phyloP scores from a whole-genome alignment of 2,329 filamentous ascomycete genomes.

The Botrytis cinerea region DNA sequence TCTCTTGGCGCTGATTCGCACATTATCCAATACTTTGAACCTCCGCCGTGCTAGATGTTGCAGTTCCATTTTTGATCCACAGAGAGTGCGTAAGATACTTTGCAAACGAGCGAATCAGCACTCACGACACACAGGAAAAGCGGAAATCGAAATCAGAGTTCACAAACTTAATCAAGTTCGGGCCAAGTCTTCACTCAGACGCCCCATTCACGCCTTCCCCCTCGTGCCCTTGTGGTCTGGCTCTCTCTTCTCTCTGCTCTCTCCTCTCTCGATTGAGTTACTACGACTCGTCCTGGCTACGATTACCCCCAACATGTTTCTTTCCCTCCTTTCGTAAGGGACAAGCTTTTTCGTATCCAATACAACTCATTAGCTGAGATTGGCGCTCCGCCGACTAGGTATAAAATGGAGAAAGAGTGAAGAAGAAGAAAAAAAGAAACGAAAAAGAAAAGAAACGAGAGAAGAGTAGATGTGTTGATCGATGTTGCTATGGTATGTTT shows the following conservation, averaged over 20 bases:
- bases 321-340: neutral
- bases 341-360: neutral
- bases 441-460: neutral
- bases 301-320: neutral
- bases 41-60: neutral
- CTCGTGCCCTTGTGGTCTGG: neutral
- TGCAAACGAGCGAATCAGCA: neutral
- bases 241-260: neutral
- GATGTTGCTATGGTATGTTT: neutral
- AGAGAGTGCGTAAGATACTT: slow-evolving; percentile 4
- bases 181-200: neutral
- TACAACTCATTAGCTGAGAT: neutral
- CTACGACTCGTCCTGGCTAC: neutral
- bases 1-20: neutral
- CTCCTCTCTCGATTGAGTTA: neutral
- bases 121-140: neutral
- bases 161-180: slow-evolving; percentile 1
- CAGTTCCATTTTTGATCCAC: neutral
- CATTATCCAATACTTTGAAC: neutral
- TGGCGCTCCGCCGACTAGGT: neutral
- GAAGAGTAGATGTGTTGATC: neutral
- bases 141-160: neutral
- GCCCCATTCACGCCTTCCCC: neutral
- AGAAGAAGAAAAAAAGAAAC: neutral
- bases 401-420: neutral